Conservation (phyloP, 177 flowering plant genomes). For the Vitis hybrid region DNA sequence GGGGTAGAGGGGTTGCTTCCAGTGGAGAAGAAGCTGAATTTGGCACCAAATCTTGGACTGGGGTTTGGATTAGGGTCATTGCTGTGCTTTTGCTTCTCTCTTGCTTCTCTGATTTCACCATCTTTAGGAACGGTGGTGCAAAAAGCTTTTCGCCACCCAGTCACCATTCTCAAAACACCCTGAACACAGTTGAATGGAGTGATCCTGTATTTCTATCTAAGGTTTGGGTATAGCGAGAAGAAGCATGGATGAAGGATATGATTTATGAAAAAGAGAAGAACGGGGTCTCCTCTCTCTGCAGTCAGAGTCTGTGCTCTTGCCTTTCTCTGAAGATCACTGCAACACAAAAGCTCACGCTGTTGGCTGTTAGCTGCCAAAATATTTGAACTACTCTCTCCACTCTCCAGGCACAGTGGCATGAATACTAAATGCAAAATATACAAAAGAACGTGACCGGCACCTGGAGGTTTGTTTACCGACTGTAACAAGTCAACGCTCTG, state of each 20-base stretch:
- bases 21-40: constrained; percentile 56
- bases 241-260: too few relatives aligned
- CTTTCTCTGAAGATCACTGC: too few relatives aligned
- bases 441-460: constrained; percentile 10
- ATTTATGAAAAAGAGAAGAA: too few relatives aligned
- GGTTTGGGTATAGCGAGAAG: neutral
- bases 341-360: too few relatives aligned
- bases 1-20: constrained; percentile 62
- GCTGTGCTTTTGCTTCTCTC: constrained; percentile 18
- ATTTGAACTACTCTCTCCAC: too few relatives aligned
- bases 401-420: too few relatives aligned
- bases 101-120: constrained; percentile 13
- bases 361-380: too few relatives aligned
- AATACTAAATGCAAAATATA: neutral
- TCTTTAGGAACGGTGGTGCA: constrained; percentile 56
- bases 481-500: constrained; percentile 20
- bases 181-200: neutral
- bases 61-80: constrained; percentile 16
- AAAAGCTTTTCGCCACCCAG: constrained; percentile 66
- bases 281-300: too few relatives aligned
- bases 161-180: constrained; percentile 34
- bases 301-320: too few relatives aligned
- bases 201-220: neutral
- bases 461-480: constrained; percentile 12
- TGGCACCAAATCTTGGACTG: constrained; percentile 41